Percentiles rank a stretch among this genome's conserved stretches.
Conservation (phyloP, 148 eudicot species). For the Rhododendron ovatum region DNA sequence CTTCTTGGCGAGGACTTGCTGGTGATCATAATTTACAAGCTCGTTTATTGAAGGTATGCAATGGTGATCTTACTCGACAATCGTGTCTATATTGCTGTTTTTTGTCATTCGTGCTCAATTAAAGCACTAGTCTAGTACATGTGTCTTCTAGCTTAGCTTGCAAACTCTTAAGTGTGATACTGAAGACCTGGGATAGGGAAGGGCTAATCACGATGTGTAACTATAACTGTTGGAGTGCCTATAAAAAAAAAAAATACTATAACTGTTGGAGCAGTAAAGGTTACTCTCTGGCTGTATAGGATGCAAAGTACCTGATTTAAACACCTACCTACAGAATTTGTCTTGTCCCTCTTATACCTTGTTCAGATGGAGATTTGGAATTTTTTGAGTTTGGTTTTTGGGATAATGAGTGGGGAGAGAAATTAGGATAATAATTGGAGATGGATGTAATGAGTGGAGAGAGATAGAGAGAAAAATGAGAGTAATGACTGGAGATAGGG, state of each 20-base stretch:
- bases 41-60: slow-evolving; percentile 67
- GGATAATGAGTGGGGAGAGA: no score
- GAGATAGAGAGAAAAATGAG: no score
- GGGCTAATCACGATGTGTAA: background rate
- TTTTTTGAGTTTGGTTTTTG: no score
- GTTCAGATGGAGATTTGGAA: no score
- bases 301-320: background rate
- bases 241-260: background rate
- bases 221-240: background rate
- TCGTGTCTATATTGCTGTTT: background rate
- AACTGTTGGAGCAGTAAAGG: background rate
- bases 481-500: no score
- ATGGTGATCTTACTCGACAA: background rate
- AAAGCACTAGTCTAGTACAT: background rate
- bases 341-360: background rate
- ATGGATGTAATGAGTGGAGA: no score
- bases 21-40: slow-evolving; percentile 79
- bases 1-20: slow-evolving; percentile 72
- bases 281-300: background rate
- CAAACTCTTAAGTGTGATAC: background rate
- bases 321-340: background rate
- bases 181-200: background rate
- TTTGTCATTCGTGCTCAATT: background rate
- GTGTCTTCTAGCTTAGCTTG: background rate
- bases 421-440: no score